A percentile compares a stretch with the other conserved stretches of the same genome.
phyloP scores from a whole-genome alignment of 2,329 filamentous ascomycete species.

The Colletotrichum cordylinicola region DNA sequence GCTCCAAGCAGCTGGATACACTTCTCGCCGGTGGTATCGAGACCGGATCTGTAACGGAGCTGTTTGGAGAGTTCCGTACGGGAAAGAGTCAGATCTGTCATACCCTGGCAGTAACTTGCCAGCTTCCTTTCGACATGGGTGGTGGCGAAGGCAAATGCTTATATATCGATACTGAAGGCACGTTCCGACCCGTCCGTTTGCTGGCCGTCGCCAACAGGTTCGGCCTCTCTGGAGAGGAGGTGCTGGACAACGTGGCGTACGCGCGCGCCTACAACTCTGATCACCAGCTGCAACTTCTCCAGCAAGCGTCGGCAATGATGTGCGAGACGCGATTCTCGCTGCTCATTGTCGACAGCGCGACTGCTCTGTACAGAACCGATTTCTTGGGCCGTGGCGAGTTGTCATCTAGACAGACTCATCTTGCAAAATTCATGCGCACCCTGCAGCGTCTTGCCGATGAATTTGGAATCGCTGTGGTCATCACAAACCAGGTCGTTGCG shows the following conservation, averaged over 20 bases:
- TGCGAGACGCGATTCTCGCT: constrained; percentile 97
- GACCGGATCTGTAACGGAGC: constrained; percentile 96
- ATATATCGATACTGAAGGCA: constrained; percentile 98
- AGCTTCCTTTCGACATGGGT: constrained; percentile 98
- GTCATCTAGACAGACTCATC: constrained; percentile 87
- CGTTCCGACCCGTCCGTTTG: constrained; percentile 89
- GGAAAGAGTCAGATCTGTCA: constrained; percentile 99
- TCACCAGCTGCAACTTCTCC: constrained; percentile 92
- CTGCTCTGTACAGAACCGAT: constrained; percentile 93
- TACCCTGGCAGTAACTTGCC: constrained; percentile 97
- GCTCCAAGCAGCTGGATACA: constrained; percentile 96
- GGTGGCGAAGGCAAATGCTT: constrained; percentile 98
- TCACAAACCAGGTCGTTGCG: constrained; percentile 98
- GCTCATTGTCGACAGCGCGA: constrained; percentile 94
- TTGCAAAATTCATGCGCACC: constrained; percentile 88
- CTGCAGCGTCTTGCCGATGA: constrained; percentile 79
- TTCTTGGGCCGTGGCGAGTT: constrained; percentile 97
- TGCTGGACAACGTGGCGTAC: constrained; percentile 97
- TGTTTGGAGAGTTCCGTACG: constrained; percentile 97
- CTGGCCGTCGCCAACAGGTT: constrained; percentile 93
- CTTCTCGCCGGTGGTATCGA: constrained; percentile 93
- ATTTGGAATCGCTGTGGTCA: constrained; percentile 97
- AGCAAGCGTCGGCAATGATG: constrained; percentile 98
- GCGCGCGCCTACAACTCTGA: constrained; percentile 98
- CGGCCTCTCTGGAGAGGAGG: constrained; percentile 94